These are phyloP conservation scores for Phanerodontia chrysosporium DNA, from an alignment of 768 basidiomycete species.

Conservation along the genomic window DNA sequence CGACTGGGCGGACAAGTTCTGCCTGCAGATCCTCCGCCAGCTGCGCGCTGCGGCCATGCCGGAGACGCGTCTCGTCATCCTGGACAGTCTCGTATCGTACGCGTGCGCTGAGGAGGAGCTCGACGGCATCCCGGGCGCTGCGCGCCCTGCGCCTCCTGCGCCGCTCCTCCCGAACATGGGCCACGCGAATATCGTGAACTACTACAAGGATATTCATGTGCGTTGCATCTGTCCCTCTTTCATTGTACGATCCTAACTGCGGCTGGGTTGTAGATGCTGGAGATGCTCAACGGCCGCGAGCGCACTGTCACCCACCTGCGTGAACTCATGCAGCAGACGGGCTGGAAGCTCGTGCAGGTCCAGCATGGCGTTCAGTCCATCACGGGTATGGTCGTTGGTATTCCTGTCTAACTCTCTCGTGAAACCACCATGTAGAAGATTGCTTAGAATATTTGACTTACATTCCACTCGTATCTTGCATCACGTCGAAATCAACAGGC, in stretches of 20 bases:
- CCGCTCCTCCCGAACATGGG: slow-evolving; percentile 13
- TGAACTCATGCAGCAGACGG: background rate
- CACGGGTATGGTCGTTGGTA: background rate
- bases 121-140: slow-evolving; percentile 6
- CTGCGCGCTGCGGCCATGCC: slow-evolving; percentile 22
- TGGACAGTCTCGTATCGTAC: slow-evolving; percentile 22
- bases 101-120: slow-evolving; percentile 19
- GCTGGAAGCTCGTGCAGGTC: background rate
- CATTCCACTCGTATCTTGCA: too few species aligned
- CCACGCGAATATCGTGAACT: background rate
- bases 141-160: background rate
- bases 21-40: slow-evolving; percentile 21
- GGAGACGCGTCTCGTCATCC: slow-evolving; percentile 22
- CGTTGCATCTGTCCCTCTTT: background rate
- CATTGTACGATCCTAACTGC: background rate
- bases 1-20: slow-evolving; percentile 32
- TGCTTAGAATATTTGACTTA: background rate
- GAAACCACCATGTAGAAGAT: background rate
- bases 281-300: background rate
- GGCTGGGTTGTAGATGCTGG: background rate
- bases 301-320: background rate
- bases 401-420: background rate
- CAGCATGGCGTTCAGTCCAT: background rate
- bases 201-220: slow-evolving; percentile 7
- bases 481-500: too few species aligned